Base-by-base conservation (phyloP, 306 rosid genomes). In the Vigna radiata region DNA sequence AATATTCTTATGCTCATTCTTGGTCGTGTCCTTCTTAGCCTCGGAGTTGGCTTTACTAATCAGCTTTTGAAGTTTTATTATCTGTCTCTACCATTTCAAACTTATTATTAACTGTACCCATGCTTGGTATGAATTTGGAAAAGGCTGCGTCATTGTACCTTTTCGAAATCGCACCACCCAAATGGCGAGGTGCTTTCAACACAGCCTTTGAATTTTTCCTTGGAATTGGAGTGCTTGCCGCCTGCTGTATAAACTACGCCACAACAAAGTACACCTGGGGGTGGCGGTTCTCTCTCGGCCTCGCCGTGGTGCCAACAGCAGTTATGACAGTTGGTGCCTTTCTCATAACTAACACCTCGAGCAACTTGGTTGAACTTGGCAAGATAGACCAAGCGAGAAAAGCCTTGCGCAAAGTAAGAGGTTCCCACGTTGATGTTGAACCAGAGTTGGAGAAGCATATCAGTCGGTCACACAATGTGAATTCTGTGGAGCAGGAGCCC, bases 151-250 rank as follows among this genome's bases (percentile, higher is more conserved):
- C 97, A 0, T 60, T 93, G 53, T 93, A 89, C 72, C 87, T 93
- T 29, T 88, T 90, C 3, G 98, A 93, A 73, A 85, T 93, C 3
- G 91, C 98, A 49, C 98, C 93, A 17, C 49, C 95, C 0, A 88
- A 86, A 70, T 91, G 91, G 90, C 86, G 97, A 15, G 97, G 97
- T 0, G 91, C 98, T 7, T 91, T 93, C 86, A 87, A 87, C 81
- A 43, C 94, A 7, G 93, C 91, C 17, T 93, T 93, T 41, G 88
- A 88, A 18, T 86, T 91, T 70, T 93, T 84, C 82, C 23, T 93
- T 0, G 85, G 89, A 25, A 15, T 88, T 0, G 98, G 97, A 0
- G 90, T 88, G 50, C 80, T 89, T 0, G 84, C 59, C 0, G 87
- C 97, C 17, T 74, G 73, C 21, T 81, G 88, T 88, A 85, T 93